A percentile compares a stretch with the other conserved stretches of the same genome.
These are phyloP conservation scores for Symbiodinium natans DNA, from an alignment of 73 alveolate species.

Conservation along the genomic window DNA sequence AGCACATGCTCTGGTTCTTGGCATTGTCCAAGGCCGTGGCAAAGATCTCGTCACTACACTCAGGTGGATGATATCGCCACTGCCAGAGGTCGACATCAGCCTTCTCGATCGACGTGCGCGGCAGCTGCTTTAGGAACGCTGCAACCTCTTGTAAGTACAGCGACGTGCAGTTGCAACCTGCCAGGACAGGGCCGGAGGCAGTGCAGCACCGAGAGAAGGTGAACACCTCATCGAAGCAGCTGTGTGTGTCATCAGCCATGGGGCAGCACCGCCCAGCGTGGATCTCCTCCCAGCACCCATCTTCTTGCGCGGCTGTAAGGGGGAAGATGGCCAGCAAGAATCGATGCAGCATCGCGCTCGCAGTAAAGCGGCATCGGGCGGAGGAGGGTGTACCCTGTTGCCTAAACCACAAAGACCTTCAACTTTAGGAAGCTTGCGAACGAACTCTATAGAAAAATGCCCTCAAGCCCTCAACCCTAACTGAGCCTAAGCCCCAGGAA, in stretches of 20 bases:
- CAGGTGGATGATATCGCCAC: background rate
- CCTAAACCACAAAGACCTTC: too few species aligned
- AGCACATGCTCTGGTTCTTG: background rate
- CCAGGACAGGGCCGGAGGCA: background rate
- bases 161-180: conserved; percentile 25
- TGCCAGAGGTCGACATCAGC: background rate
- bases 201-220: background rate
- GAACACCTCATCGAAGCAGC: background rate
- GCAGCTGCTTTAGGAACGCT: background rate
- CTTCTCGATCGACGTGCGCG: background rate
- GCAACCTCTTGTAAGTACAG: conserved; percentile 6
- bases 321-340: too few species aligned
- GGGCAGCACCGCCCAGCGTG: conserved; percentile 2
- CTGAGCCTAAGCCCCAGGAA: too few species aligned
- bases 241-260: conserved; percentile 11
- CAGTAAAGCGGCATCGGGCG: too few species aligned
- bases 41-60: background rate
- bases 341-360: too few species aligned
- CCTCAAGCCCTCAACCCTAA: too few species aligned
- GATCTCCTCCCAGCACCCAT: background rate
- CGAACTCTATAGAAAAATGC: too few species aligned
- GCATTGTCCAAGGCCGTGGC: background rate
- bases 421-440: too few species aligned
- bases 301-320: too few species aligned
- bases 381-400: too few species aligned